A percentile compares a stretch with the other conserved stretches of the same genome.
Conservation (phyloP, 768 basidiomycete genomes). For the Agrocybe chaxingu region DNA sequence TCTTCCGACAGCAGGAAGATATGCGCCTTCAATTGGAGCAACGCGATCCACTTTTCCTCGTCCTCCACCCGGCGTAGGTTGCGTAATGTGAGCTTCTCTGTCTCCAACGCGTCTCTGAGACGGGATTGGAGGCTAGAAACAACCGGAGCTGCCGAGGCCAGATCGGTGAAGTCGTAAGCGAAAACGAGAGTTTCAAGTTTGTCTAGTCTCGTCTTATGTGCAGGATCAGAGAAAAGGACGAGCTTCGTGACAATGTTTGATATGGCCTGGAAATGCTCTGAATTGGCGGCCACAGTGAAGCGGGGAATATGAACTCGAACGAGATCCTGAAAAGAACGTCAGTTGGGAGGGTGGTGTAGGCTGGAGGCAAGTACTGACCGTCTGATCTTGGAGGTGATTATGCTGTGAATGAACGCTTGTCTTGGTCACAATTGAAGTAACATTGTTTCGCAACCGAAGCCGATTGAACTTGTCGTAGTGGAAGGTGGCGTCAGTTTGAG, state of each 20-base stretch:
- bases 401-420: constrained; percentile 29
- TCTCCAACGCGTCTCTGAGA: constrained; percentile 62
- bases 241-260: constrained; percentile 86
- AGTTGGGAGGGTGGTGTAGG: neutral
- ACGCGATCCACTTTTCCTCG: constrained; percentile 48
- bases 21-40: constrained; percentile 70
- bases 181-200: constrained; percentile 80
- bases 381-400: constrained; percentile 33
- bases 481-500: constrained; percentile 81
- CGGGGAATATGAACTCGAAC: constrained; percentile 79
- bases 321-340: constrained; percentile 56
- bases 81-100: constrained; percentile 37
- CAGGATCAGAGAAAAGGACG: constrained; percentile 85
- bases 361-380: constrained; percentile 16
- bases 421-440: constrained; percentile 48
- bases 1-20: constrained; percentile 72
- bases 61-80: constrained; percentile 35
- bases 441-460: constrained; percentile 72
- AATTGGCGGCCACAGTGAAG: constrained; percentile 82
- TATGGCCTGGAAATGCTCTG: constrained; percentile 79
- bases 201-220: constrained; percentile 74
- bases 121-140: constrained; percentile 71
- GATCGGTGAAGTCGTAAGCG: constrained; percentile 85
- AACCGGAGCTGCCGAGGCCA: constrained; percentile 65
- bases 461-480: constrained; percentile 96